phyloP scores from a whole-genome alignment of 208 protist species.

The Leptomonas pyrrhocoris region DNA sequence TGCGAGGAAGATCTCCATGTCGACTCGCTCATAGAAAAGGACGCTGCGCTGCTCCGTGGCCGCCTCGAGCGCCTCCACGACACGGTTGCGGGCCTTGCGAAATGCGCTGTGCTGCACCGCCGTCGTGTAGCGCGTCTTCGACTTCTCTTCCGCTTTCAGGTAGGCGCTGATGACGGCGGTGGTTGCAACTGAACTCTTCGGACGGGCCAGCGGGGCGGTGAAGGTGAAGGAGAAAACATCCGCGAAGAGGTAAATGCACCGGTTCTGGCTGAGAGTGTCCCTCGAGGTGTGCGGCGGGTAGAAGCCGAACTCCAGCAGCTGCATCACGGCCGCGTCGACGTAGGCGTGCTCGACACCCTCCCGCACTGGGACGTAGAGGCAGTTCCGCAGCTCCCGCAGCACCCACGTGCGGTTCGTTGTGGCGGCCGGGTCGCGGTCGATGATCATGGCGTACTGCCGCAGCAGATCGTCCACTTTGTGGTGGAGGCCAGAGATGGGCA shows the following conservation, averaged over 20 bases:
- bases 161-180: conserved; percentile 64
- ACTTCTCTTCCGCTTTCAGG: conserved; percentile 67
- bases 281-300: conserved; percentile 50
- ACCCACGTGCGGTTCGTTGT: conserved; percentile 82
- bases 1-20: conserved; percentile 83
- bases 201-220: conserved; percentile 46
- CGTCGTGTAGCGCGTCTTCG: conserved; percentile 70
- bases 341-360: conserved; percentile 71
- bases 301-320: conserved; percentile 75
- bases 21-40: conserved; percentile 81
- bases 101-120: conserved; percentile 64
- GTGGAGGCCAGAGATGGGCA: conserved; percentile 63
- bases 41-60: conserved; percentile 65
- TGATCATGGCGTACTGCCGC: conserved; percentile 63
- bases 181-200: conserved; percentile 49
- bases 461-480: conserved; percentile 79
- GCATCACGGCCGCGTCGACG: conserved; percentile 56
- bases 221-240: conserved; percentile 88
- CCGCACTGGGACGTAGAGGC: conserved; percentile 72
- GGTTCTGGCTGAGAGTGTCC: conserved; percentile 73
- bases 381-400: conserved; percentile 80
- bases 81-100: conserved; percentile 79
- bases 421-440: conserved; percentile 57
- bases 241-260: conserved; percentile 84
- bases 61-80: conserved; percentile 81